Conservation (phyloP, 768 basidiomycete species). For the Hygrocybe coccinea region DNA sequence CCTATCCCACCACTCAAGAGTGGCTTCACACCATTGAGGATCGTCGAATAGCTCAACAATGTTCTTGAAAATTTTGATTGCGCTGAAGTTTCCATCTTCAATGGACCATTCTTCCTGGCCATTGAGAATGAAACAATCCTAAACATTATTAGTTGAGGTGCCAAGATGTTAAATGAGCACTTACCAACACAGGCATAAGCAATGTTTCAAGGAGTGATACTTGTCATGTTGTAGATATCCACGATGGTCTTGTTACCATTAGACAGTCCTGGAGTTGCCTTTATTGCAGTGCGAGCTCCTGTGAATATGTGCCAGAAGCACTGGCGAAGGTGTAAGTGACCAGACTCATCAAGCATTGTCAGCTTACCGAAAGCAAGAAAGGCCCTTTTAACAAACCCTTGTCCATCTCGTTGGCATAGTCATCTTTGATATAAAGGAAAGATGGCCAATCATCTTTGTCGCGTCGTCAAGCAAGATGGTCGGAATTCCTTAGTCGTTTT, state of each 20-base stretch:
- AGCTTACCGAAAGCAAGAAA: background rate
- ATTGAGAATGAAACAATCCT: background rate
- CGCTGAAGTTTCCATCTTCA: background rate
- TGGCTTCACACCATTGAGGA: background rate
- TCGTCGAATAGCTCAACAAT: background rate
- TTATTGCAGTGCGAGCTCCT: background rate
- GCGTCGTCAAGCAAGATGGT: too few relatives aligned
- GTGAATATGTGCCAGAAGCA: conserved; percentile 1
- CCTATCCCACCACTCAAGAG: background rate
- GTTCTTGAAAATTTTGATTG: background rate
- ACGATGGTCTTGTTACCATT: background rate
- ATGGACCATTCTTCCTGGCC: background rate
- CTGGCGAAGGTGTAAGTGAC: background rate
- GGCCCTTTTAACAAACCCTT: background rate
- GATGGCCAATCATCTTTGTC: background rate
- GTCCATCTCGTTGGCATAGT: background rate
- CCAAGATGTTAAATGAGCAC: background rate
- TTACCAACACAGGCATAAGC: background rate
- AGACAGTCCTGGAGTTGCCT: background rate
- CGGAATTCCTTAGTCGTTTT: too few relatives aligned
- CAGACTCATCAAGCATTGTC: too few relatives aligned
- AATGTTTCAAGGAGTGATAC: background rate
- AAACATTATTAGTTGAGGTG: background rate
- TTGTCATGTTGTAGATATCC: background rate
- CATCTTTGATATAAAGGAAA: background rate